Evolutionary conservation across 306 rosid genomes (phyloP), one percentile per base, ranked within the genome.

Genomic region (Chamaecrista fasciculata): DNA sequence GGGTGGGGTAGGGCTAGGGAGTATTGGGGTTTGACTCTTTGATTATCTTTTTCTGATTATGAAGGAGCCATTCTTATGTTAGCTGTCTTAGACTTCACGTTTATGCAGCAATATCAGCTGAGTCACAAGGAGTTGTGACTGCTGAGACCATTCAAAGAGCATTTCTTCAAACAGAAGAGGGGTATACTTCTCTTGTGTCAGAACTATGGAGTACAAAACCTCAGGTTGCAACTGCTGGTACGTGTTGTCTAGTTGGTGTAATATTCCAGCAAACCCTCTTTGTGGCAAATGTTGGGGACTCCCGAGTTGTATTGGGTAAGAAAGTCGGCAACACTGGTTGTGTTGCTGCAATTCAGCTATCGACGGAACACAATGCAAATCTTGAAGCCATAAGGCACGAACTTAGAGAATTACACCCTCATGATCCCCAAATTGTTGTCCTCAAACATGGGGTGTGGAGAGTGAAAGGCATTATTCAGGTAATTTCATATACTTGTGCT

Each of bases 381-480:
- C 15, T 83, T 9, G 97, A 87, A 76, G 85, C 79, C 60, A 11
- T 89, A 52, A 87, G 97, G 84, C 84, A 77, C 14, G 97, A 91
- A 39, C 88, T 91, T 61, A 79, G 24, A 67, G 96, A 83, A 25
- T 69, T 79, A 61, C 97, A 91, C 78, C 93, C 96, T 1, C 21
- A 89, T 62, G 97, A 91, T 80, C 86, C 97, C 66, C 85, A 89
- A 73, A 79, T 91, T 66, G 97, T 89, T 42, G 92, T 87, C 51
- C 86, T 83, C 55, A 91, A 67, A 85, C 94, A 85, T 69, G 97
- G 96, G 51, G 94, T 91, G 67, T 91, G 97, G 97, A 87, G 96
- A 82, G 97, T 91, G 61, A 91, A 91, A 78, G 97, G 97, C 75
- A 91, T 91, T 70, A 91, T 91, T 66, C 97, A 91, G 97, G 97